Conservation (phyloP, 2,329 filamentous ascomycete genomes). For the Pseudopithomyces chartarum region DNA sequence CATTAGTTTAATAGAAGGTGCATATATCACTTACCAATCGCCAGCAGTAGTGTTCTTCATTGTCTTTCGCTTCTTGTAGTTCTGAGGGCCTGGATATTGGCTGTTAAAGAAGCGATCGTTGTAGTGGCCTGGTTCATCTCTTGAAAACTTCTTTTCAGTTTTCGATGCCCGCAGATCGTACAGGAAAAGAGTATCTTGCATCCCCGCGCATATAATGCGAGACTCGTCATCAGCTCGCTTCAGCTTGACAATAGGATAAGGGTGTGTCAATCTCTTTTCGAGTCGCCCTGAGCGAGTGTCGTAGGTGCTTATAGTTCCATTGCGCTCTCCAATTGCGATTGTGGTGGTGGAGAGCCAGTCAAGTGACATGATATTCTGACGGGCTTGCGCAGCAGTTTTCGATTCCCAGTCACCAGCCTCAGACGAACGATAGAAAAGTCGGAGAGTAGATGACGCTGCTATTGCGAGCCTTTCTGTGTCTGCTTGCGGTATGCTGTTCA, state of each 20-base stretch:
- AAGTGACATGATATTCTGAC: constrained; percentile 38
- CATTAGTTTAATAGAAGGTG: no score
- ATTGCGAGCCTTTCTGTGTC: constrained; percentile 37
- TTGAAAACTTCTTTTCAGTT: background rate
- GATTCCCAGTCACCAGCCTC: constrained; percentile 30
- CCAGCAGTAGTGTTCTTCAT: constrained; percentile 12
- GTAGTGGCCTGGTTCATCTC: background rate
- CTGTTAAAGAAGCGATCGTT: constrained; percentile 18
- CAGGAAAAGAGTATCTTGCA: constrained; percentile 31
- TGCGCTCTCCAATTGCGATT: constrained; percentile 38
- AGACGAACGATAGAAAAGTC: constrained; percentile 27
- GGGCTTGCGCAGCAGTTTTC: constrained; percentile 5
- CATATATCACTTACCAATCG: constrained; percentile 5
- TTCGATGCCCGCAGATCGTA: constrained; percentile 37
- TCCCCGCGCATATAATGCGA: constrained; percentile 32
- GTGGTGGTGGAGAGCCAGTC: constrained; percentile 40
- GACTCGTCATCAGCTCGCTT: constrained; percentile 32
- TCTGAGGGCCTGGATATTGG: constrained; percentile 11
- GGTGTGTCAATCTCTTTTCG: constrained; percentile 32
- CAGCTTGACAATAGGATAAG: constrained; percentile 26
- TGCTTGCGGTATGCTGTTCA: constrained; percentile 23
- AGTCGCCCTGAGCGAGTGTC: constrained; percentile 35
- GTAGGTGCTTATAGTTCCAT: constrained; percentile 39
- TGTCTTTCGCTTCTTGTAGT: constrained; percentile 18
- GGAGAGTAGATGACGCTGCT: constrained; percentile 32